These are phyloP conservation scores for Neurospora sp. DNA, from an alignment of 495 filamentous ascomycete genomes.

Conservation along the genomic window DNA sequence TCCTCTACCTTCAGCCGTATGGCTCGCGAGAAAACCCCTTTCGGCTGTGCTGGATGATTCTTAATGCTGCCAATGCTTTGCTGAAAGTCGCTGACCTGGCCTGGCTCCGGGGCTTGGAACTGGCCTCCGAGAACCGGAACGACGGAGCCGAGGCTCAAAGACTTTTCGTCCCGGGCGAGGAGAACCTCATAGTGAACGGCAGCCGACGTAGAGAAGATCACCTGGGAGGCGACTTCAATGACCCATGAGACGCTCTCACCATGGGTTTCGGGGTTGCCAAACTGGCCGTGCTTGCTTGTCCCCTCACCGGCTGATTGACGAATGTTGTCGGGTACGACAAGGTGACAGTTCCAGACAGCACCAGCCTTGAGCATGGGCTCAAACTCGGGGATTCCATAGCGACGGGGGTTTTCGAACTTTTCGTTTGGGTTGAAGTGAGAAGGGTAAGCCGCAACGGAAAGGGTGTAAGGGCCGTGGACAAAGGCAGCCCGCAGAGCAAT, in stretches of 20 bases:
- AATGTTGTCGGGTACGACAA: constrained; percentile 66
- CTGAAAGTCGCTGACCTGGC: constrained; percentile 63
- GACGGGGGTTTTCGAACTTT: constrained; percentile 50
- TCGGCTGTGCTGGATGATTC: constrained; percentile 38
- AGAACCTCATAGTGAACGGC: constrained; percentile 85
- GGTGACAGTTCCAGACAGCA: constrained; percentile 65
- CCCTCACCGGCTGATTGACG: constrained; percentile 31
- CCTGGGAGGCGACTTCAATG: constrained; percentile 82
- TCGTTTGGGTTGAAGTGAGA: constrained; percentile 67
- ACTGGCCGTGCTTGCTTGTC: constrained; percentile 22
- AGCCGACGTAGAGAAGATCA: constrained; percentile 80
- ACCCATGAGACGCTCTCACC: constrained; percentile 67
- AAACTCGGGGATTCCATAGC: constrained; percentile 69
- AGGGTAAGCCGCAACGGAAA: constrained; percentile 77
- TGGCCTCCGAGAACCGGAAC: constrained; percentile 35
- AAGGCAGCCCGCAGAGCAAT: constrained; percentile 89
- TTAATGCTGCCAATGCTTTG: constrained; percentile 37
- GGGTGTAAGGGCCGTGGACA: constrained; percentile 87
- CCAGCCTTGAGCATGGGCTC: constrained; percentile 95
- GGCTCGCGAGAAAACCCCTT: constrained; percentile 70
- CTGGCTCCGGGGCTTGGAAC: constrained; percentile 40
- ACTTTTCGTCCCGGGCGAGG: constrained; percentile 75
- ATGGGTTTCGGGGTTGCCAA: constrained; percentile 24
- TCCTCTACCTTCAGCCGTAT: constrained; percentile 72
- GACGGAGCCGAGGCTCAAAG: constrained; percentile 54